Percentiles rank a stretch among this genome's conserved stretches.
Conservation (phyloP, 164 flowering plant genomes). For the Tetracentron sinense region DNA sequence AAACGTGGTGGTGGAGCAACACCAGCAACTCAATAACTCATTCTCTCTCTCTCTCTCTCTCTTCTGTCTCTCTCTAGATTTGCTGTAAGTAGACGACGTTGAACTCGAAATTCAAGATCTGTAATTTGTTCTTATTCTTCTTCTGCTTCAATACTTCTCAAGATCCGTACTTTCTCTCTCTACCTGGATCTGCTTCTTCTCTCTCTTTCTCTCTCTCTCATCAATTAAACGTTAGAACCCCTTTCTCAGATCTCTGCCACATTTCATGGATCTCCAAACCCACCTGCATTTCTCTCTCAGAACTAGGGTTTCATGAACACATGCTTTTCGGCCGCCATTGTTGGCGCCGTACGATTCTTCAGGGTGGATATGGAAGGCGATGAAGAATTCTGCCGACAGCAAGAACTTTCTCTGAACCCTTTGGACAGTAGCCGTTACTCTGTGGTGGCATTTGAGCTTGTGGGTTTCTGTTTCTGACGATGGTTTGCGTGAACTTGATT, state of each 20-base stretch:
- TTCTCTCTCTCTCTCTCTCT: too few species aligned
- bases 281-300: slow-evolving; percentile 20
- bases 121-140: slow-evolving; percentile 1
- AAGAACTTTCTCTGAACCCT: slow-evolving; percentile 10
- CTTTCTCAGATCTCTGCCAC: slow-evolving; percentile 11
- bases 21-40: too few species aligned
- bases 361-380: not conserved
- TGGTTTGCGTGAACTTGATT: slow-evolving; percentile 21
- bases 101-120: not conserved
- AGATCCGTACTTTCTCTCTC: slow-evolving; percentile 7
- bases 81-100: not conserved
- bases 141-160: not conserved
- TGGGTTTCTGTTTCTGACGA: slow-evolving; percentile 16
- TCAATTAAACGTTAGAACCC: slow-evolving; percentile 6
- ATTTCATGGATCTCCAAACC: slow-evolving; percentile 36
- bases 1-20: too few species aligned
- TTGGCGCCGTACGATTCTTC: slow-evolving; percentile 13
- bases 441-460: slow-evolving; percentile 8
- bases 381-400: slow-evolving; percentile 12
- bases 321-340: not conserved
- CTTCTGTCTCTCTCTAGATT: slow-evolving; percentile 5
- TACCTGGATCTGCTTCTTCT: slow-evolving; percentile 7
- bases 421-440: not conserved
- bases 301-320: slow-evolving; percentile 25
- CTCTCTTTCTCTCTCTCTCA: too few species aligned